Evolutionary conservation across 2,329 filamentous ascomycete species (phyloP).

Genomic region (Cladosporium sp.): DNA sequence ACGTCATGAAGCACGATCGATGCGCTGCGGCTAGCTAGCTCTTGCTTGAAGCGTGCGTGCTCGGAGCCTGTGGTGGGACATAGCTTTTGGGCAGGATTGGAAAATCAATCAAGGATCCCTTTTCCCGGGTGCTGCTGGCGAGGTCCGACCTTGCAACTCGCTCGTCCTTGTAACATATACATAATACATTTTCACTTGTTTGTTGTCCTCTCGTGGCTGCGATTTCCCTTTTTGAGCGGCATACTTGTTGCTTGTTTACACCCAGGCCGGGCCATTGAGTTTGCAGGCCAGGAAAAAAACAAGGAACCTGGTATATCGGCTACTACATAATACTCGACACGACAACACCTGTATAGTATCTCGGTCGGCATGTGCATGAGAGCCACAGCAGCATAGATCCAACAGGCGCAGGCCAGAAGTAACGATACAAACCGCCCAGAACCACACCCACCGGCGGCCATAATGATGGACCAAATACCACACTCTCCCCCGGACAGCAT

Average conservation of each 20-base stretch:
- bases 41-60: background rate
- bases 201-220: background rate
- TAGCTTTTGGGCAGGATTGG: slow-evolving; percentile 10
- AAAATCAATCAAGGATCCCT: slow-evolving; percentile 14
- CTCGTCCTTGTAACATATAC: background rate
- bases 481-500: slow-evolving; percentile 22
- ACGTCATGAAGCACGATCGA: slow-evolving; percentile 15
- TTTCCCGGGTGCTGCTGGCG: slow-evolving; percentile 2
- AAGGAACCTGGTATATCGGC: background rate
- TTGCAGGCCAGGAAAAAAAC: background rate
- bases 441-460: background rate
- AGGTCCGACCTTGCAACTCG: slow-evolving; percentile 1
- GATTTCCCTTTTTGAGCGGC: background rate
- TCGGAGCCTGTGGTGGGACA: background rate
- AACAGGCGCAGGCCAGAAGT: background rate
- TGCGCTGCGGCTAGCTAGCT: background rate
- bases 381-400: background rate
- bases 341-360: background rate
- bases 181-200: background rate
- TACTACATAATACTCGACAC: background rate
- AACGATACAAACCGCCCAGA: background rate
- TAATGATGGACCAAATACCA: slow-evolving; percentile 15
- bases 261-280: background rate
- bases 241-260: background rate
- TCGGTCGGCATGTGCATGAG: background rate